phyloP scores from a whole-genome alignment of 2,329 filamentous ascomycete genomes.

The Aspergillus aculeatinus region DNA sequence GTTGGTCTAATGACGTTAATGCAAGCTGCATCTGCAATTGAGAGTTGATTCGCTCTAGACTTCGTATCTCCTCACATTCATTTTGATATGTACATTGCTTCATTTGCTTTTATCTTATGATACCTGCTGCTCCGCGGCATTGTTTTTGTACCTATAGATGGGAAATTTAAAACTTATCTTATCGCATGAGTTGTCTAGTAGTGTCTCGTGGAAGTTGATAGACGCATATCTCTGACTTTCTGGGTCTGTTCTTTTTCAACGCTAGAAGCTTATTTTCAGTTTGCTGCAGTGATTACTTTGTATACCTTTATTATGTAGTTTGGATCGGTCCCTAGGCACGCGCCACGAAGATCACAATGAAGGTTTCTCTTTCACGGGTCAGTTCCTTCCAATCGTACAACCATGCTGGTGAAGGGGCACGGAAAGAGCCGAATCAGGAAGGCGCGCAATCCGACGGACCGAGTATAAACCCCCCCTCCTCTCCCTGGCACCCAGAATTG shows the following conservation, averaged over 20 bases:
- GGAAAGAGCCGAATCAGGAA: not conserved
- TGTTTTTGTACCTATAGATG: not conserved
- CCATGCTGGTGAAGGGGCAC: no score
- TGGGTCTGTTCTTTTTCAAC: no score
- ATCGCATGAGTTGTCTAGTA: not conserved
- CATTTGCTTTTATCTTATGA: not conserved
- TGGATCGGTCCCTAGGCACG: no score
- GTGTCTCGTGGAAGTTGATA: no score
- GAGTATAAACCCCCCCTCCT: not conserved
- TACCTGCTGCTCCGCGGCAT: not conserved
- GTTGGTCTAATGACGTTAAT: constrained; percentile 4
- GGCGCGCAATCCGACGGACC: not conserved
- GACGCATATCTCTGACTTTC: no score
- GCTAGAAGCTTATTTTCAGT: no score
- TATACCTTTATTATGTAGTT: fast-evolving
- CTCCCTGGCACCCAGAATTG: not conserved
- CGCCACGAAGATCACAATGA: no score
- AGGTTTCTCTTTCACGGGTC: no score
- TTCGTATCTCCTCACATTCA: not conserved
- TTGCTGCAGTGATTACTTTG: no score
- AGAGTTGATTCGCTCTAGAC: not conserved
- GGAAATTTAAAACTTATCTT: not conserved
- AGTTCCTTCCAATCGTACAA: no score
- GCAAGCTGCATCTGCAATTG: not conserved
- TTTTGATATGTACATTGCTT: not conserved